Evolutionary conservation across 805 yeast genomes (phyloP).

Genomic region (Myxozyma lipomycoides): DNA sequence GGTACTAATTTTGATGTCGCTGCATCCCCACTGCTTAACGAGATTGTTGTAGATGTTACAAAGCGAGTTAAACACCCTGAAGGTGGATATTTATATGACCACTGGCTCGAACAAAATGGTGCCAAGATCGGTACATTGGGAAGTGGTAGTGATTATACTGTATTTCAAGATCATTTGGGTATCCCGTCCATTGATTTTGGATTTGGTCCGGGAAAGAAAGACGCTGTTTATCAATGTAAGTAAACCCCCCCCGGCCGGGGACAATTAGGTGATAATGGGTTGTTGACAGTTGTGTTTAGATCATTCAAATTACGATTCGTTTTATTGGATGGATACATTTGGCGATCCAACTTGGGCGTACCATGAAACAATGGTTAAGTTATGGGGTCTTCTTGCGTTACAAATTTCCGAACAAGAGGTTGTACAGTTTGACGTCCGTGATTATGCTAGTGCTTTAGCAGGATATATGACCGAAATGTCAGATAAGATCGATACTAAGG

Average conservation of each 20-base stretch:
- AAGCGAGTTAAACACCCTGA: constrained; percentile 48
- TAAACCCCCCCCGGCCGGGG: constrained; percentile 5
- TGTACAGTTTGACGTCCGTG: constrained; percentile 41
- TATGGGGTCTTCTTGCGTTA: constrained; percentile 49
- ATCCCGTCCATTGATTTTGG: constrained; percentile 54
- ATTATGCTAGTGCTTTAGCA: constrained; percentile 43
- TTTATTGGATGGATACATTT: constrained; percentile 60
- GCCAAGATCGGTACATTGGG: constrained; percentile 51
- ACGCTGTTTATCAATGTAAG: constrained; percentile 63
- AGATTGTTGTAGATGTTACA: constrained; percentile 46
- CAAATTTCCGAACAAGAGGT: constrained; percentile 49
- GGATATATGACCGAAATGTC: constrained; percentile 41
- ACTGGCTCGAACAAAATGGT: constrained; percentile 35
- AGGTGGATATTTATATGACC: constrained; percentile 36
- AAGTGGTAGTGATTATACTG: constrained; percentile 63
- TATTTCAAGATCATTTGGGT: constrained; percentile 43
- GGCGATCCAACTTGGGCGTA: constrained; percentile 61
- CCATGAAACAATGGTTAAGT: constrained; percentile 56
- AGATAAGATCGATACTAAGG: constrained; percentile 38
- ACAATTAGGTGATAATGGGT: too few relatives aligned
- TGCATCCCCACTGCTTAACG: constrained; percentile 58
- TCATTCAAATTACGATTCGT: constrained; percentile 59
- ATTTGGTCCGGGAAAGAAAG: constrained; percentile 44
- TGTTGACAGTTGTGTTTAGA: too few relatives aligned
- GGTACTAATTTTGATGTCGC: constrained; percentile 52